Percentiles rank a stretch among this genome's conserved stretches.
Evolutionary conservation across 805 yeast genomes (phyloP).

Genomic region (Myxozyma neotropica): DNA sequence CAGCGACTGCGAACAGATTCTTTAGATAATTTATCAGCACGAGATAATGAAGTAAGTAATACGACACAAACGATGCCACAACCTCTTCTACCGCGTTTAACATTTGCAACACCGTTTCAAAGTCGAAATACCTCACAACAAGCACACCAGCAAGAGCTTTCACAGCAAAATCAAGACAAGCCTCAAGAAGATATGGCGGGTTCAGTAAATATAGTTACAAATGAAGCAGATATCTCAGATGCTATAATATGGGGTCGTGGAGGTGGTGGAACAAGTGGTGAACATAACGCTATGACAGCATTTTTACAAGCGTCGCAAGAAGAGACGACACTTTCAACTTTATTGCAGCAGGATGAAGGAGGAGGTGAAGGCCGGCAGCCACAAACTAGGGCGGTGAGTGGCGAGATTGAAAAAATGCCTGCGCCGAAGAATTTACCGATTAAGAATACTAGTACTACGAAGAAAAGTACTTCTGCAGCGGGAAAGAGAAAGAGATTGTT

Average conservation of each 20-base stretch:
- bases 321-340: not conserved
- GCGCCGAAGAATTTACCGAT: not conserved
- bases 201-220: not conserved
- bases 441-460: not conserved
- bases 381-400: no score
- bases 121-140: not conserved
- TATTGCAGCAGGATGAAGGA: no score
- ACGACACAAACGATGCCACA: not conserved
- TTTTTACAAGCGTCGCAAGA: conserved; percentile 4
- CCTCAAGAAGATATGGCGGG: not conserved
- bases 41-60: no score
- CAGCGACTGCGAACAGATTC: no score
- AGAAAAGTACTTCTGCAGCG: not conserved
- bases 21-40: no score
- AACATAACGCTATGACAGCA: conserved; percentile 1
- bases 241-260: conserved; percentile 8
- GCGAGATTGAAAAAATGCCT: no score
- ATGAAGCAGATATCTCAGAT: not conserved
- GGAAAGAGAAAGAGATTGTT: not conserved
- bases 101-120: conserved; percentile 13
- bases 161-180: not conserved
- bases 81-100: conserved; percentile 15
- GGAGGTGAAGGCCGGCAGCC: no score
- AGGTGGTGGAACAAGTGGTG: not conserved
- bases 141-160: not conserved